Conservation (phyloP, 2,329 filamentous ascomycete genomes). For the Calonectria hongkongensis region DNA sequence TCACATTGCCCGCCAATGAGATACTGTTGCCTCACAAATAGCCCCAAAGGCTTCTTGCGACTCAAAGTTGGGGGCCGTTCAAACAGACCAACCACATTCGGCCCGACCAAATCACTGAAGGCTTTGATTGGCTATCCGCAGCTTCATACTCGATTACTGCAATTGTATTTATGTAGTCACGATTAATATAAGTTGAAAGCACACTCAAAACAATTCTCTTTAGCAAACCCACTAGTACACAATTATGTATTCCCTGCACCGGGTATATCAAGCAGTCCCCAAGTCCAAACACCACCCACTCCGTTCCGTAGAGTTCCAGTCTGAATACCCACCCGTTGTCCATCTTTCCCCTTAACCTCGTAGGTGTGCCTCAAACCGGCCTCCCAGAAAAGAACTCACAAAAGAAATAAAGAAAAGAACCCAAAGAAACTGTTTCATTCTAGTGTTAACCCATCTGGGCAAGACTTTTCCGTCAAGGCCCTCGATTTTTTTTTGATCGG, state of each 20-base stretch:
- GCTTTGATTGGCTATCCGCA: no score
- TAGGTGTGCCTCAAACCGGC: constrained; percentile 37
- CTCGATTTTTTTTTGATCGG: constrained; percentile 24
- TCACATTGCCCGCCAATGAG: no score
- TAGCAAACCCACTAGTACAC: constrained; percentile 42
- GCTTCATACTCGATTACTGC: not conserved
- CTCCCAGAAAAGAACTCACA: constrained; percentile 33
- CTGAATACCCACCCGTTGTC: constrained; percentile 45
- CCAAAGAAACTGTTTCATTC: constrained; percentile 45
- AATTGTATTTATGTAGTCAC: not conserved
- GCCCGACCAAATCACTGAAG: no score
- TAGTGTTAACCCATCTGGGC: constrained; percentile 38
- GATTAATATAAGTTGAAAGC: not conserved
- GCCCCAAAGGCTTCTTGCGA: no score
- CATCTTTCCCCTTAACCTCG: constrained; percentile 38
- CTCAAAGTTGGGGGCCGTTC: no score
- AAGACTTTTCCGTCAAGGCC: constrained; percentile 39
- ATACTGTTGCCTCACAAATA: no score
- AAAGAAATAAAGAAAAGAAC: constrained; percentile 39
- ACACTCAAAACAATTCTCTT: constrained; percentile 35
- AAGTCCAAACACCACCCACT: constrained; percentile 52
- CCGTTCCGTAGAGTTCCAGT: constrained; percentile 48
- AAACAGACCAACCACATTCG: no score
- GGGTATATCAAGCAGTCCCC: constrained; percentile 54
- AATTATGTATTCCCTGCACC: constrained; percentile 49